Conservation (phyloP, 768 basidiomycete genomes). For the Phaeotremella fagi region DNA sequence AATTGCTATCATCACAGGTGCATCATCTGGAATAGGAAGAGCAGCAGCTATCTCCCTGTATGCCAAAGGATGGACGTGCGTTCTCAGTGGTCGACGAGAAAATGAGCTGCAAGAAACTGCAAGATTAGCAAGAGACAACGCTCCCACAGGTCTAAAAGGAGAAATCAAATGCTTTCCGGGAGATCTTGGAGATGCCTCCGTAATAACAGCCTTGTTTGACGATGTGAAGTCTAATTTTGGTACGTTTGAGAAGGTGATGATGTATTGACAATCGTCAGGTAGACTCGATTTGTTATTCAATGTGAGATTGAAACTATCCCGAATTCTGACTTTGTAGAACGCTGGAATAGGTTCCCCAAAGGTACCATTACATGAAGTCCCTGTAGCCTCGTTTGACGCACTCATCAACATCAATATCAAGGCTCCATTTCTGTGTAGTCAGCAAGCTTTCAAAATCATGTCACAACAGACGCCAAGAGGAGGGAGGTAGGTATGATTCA, state of each 20-base stretch:
- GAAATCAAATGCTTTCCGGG: constrained; percentile 53
- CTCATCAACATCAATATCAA: constrained; percentile 66
- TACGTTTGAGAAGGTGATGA: neutral
- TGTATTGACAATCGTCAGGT: constrained; percentile 19
- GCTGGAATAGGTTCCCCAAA: constrained; percentile 59
- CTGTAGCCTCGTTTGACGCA: constrained; percentile 38
- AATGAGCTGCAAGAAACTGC: constrained; percentile 59
- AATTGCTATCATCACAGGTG: constrained; percentile 77
- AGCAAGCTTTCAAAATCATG: constrained; percentile 67
- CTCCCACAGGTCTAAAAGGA: constrained; percentile 28
- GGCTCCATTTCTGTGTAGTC: constrained; percentile 67
- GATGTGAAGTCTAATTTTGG: constrained; percentile 57
- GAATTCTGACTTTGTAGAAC: constrained; percentile 53
- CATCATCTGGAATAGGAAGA: constrained; percentile 66
- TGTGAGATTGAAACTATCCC: constrained; percentile 49
- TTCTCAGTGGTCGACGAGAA: constrained; percentile 60
- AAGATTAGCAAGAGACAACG: constrained; percentile 36
- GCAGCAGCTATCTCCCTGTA: constrained; percentile 63
- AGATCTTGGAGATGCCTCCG: constrained; percentile 60
- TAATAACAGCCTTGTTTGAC: constrained; percentile 60
- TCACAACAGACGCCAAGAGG: constrained; percentile 66
- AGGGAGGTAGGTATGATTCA: constrained; percentile 48
- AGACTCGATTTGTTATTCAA: constrained; percentile 67
- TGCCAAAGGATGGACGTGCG: constrained; percentile 63
- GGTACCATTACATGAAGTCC: constrained; percentile 58